A percentile compares a stretch with the other conserved stretches of the same genome.
These are phyloP conservation scores for Oenanthe javanica DNA, from an alignment of 140 eudicot genomes.

Conservation along the genomic window DNA sequence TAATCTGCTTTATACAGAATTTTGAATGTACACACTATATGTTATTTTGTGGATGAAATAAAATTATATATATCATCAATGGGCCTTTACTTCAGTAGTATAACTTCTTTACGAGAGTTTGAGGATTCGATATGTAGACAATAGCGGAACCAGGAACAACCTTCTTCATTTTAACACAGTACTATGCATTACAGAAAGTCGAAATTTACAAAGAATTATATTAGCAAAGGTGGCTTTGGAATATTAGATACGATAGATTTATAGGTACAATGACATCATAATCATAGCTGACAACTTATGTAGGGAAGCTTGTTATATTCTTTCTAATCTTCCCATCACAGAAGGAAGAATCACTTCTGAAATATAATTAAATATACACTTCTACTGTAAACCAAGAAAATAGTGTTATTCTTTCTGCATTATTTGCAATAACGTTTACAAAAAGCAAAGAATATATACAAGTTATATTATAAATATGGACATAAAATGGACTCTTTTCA, in stretches of 20 bases:
- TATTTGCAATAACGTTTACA: background rate
- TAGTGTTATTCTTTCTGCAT: background rate
- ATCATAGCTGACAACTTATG: conserved; percentile 1
- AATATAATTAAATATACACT: background rate
- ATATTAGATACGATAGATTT: background rate
- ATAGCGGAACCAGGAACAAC: background rate
- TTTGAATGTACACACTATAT: background rate
- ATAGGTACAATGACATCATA: background rate
- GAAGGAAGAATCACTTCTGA: background rate
- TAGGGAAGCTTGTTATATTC: background rate
- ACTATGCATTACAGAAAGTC: background rate
- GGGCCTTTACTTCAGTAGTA: background rate
- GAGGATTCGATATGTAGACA: background rate
- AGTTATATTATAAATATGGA: background rate
- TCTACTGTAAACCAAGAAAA: background rate
- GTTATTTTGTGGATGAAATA: background rate
- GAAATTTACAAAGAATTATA: background rate
- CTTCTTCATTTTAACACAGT: background rate
- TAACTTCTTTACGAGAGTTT: too few relatives aligned
- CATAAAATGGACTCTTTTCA: background rate
- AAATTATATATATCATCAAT: background rate
- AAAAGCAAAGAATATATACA: background rate
- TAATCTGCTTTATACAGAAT: background rate
- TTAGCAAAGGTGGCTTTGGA: background rate
- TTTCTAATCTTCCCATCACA: background rate